A percentile compares a stretch with the other conserved stretches of the same genome.
phyloP scores from a whole-genome alignment of 805 yeast species.

The Candida boleticola region DNA sequence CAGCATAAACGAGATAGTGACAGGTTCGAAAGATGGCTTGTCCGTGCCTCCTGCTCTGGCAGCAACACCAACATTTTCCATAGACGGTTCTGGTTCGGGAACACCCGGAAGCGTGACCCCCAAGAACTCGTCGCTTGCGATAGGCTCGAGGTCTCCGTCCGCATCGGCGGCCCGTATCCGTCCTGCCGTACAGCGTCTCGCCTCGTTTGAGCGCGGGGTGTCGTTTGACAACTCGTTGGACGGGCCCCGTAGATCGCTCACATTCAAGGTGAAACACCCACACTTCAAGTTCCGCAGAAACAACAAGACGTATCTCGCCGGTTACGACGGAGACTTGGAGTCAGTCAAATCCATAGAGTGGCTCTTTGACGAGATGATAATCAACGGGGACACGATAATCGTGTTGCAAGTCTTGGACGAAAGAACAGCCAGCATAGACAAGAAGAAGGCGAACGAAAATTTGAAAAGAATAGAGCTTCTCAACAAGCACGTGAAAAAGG shows the following conservation, averaged over 20 bases:
- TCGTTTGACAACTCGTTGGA: conserved; percentile 39
- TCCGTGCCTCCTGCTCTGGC: neutral
- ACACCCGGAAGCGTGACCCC: neutral
- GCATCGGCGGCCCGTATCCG: conserved; percentile 5
- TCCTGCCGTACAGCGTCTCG: conserved; percentile 13
- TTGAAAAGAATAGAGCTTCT: conserved; percentile 31
- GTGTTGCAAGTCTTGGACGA: conserved; percentile 42
- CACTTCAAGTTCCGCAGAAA: conserved; percentile 43
- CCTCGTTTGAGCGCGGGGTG: conserved; percentile 36
- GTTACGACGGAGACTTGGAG: conserved; percentile 37
- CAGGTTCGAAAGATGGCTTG: neutral
- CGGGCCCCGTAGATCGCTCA: conserved; percentile 32
- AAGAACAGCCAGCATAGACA: conserved; percentile 29
- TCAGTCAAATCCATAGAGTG: conserved; percentile 41
- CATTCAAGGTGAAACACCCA: conserved; percentile 41
- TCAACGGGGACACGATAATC: conserved; percentile 43
- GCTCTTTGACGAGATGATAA: conserved; percentile 43
- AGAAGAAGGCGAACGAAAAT: conserved; percentile 23
- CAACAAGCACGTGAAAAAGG: conserved; percentile 33
- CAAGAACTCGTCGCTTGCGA: neutral
- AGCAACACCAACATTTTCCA: neutral
- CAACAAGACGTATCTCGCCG: conserved; percentile 41
- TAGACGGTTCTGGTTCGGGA: neutral
- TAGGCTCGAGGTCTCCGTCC: conserved; percentile 3
- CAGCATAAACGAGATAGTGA: neutral